Evolutionary conservation across 768 basidiomycete species (phyloP).

Genomic region (Dioszegia hungarica): DNA sequence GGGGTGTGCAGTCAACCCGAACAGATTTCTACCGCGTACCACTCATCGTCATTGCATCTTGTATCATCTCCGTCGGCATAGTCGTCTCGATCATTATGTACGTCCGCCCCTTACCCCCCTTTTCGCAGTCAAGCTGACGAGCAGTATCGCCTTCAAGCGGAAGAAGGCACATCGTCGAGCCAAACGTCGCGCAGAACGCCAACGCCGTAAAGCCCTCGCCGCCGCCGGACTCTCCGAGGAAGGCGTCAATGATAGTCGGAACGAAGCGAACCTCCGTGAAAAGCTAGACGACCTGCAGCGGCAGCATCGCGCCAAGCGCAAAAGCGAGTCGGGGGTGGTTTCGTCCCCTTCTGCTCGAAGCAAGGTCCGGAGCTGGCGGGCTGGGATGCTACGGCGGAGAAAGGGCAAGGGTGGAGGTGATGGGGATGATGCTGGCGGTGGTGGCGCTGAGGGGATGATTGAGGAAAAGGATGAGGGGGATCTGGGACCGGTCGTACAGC

Average conservation of each 20-base stretch:
- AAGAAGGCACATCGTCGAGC: conserved; percentile 35
- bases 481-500: no score
- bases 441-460: conserved; percentile 6
- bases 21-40: conserved; percentile 45
- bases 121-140: background rate
- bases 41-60: conserved; percentile 39
- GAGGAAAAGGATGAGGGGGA: background rate
- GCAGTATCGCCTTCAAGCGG: conserved; percentile 36
- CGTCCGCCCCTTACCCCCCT: conserved; percentile 4
- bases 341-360: conserved; percentile 2
- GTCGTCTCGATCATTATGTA: conserved; percentile 36
- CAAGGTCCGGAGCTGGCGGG: conserved; percentile 35
- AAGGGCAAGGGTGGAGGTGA: conserved; percentile 11
- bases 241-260: conserved; percentile 15
- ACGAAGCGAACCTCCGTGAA: conserved; percentile 25
- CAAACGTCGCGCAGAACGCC: conserved; percentile 35
- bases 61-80: conserved; percentile 38
- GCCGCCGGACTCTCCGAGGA: conserved; percentile 34
- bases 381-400: conserved; percentile 12
- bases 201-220: conserved; percentile 29
- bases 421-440: background rate
- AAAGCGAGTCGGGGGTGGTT: conserved; percentile 18
- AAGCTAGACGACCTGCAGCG: conserved; percentile 31
- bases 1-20: conserved; percentile 40
- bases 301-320: conserved; percentile 24